Conservation (phyloP, 192 early-diverging fungal genomes). For the Backusella morwellensis region DNA sequence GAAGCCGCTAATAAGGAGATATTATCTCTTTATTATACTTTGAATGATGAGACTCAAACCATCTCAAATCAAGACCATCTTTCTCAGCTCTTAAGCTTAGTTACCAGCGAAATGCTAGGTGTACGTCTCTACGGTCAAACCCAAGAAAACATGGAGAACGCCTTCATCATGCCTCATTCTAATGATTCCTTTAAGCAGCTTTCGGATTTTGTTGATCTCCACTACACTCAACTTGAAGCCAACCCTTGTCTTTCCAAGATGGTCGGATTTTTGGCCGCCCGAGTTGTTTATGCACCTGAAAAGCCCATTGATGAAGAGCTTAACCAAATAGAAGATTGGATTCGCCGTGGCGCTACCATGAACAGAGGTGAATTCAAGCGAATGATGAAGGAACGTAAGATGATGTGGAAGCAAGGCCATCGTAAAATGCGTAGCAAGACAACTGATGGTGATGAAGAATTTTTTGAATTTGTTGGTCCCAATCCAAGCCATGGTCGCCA, state of each 20-base stretch:
- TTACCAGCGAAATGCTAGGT: background rate
- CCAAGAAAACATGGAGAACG: background rate
- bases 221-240: background rate
- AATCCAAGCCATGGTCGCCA: background rate
- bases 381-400: background rate
- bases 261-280: background rate
- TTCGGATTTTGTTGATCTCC: background rate
- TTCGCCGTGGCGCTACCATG: background rate
- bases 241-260: background rate
- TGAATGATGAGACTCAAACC: background rate
- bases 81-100: background rate
- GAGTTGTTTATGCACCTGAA: background rate
- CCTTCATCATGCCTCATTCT: background rate
- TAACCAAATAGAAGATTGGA: background rate
- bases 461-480: background rate
- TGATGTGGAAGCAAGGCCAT: background rate
- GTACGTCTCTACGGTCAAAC: background rate
- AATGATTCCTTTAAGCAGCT: background rate
- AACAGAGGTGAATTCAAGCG: background rate
- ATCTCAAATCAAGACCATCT: background rate
- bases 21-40: background rate
- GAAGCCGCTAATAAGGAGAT: background rate
- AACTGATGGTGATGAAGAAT: background rate
- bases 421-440: background rate
- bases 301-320: background rate